Evolutionary conservation across 352 stramenopile genomes (phyloP).

Genomic region (Globisporangium paroecandrum): DNA sequence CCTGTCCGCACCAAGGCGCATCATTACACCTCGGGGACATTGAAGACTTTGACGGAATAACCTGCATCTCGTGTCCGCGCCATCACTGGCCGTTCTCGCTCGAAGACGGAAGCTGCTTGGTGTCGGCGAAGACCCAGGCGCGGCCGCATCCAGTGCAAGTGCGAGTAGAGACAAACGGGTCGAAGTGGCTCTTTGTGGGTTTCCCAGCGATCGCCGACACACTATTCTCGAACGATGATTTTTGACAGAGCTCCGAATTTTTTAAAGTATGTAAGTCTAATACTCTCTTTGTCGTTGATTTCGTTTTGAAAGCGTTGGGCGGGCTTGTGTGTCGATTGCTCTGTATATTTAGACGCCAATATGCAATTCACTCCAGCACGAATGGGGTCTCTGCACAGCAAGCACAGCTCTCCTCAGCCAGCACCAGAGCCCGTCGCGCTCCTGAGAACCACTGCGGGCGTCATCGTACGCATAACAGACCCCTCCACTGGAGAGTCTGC

Average conservation of each 20-base stretch:
- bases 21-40: slow-evolving; percentile 85
- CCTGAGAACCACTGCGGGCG: slow-evolving; percentile 36
- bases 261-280: slow-evolving; percentile 11
- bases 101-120: slow-evolving; percentile 64
- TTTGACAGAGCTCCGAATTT: slow-evolving; percentile 35
- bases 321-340: not conserved
- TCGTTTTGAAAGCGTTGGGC: not conserved
- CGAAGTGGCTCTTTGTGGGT: slow-evolving; percentile 59
- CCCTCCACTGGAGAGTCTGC: slow-evolving; percentile 18
- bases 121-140: slow-evolving; percentile 43
- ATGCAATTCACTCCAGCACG: not conserved
- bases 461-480: slow-evolving; percentile 50
- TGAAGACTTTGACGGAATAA: slow-evolving; percentile 69
- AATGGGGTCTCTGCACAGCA: slow-evolving; percentile 41
- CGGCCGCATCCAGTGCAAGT: slow-evolving; percentile 67
- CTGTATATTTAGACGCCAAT: slow-evolving; percentile 15
- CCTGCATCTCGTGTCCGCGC: slow-evolving; percentile 72
- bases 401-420: slow-evolving; percentile 21
- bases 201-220: slow-evolving; percentile 51
- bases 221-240: slow-evolving; percentile 75
- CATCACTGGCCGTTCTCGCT: slow-evolving; percentile 85
- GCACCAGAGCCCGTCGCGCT: slow-evolving; percentile 33
- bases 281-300: not conserved
- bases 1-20: slow-evolving; percentile 74
- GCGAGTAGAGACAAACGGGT: slow-evolving; percentile 35